Conservation (phyloP, 352 stramenopile species). For the Phytophthora constricta region DNA sequence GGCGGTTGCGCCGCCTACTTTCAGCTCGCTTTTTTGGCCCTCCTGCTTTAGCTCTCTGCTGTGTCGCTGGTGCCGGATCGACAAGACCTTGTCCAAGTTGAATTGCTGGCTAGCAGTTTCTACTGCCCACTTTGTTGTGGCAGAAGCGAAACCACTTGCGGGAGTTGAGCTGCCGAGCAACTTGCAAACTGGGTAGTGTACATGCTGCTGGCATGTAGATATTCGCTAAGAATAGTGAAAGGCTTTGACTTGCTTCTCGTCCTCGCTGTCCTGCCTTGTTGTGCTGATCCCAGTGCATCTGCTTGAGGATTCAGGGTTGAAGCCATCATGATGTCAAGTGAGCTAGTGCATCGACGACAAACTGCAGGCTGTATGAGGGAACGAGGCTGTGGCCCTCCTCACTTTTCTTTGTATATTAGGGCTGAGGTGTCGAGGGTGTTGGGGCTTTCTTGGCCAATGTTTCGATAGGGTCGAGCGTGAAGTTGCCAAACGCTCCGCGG, state of each 20-base stretch:
- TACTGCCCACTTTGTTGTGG: too few species aligned
- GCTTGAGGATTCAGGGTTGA: constrained; percentile 7
- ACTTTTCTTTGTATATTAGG: constrained; percentile 25
- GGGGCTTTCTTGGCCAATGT: constrained; percentile 4
- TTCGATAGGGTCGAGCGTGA: constrained; percentile 77
- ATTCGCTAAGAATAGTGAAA: constrained; percentile 32
- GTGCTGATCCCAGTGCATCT: constrained; percentile 11
- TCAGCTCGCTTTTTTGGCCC: constrained; percentile 7
- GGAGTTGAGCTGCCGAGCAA: constrained; percentile 31
- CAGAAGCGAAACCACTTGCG: constrained; percentile 29
- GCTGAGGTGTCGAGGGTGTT: constrained; percentile 16
- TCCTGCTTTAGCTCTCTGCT: constrained; percentile 28
- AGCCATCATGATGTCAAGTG: constrained; percentile 7
- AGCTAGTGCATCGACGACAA: constrained; percentile 1
- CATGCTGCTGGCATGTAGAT: background rate
- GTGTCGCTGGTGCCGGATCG: too few species aligned
- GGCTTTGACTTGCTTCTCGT: constrained; percentile 3
- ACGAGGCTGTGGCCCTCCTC: constrained; percentile 3
- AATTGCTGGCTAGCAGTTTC: constrained; percentile 16
- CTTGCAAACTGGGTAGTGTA: constrained; percentile 32
- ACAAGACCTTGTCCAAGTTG: constrained; percentile 10
- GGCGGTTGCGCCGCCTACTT: constrained; percentile 28
- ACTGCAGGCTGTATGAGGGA: too few species aligned
- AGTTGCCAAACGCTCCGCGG: constrained; percentile 78
- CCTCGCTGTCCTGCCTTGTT: constrained; percentile 5